A percentile compares a stretch with the other conserved stretches of the same genome.
These are phyloP conservation scores for Parafenestella ontariensis DNA, from an alignment of 2,329 filamentous ascomycete genomes.

Conservation along the genomic window DNA sequence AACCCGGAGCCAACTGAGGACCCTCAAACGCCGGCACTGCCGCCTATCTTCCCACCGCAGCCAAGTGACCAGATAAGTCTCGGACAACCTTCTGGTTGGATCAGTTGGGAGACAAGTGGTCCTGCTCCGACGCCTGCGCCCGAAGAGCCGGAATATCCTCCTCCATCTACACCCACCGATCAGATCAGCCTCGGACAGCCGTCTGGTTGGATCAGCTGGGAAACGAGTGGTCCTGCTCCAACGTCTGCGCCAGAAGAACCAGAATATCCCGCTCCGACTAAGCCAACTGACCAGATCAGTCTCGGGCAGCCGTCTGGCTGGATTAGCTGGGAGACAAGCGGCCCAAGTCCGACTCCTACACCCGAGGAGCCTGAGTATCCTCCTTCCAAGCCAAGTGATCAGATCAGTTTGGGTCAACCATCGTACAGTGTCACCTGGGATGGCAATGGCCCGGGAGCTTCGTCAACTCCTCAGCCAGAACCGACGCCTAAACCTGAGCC, in stretches of 20 bases:
- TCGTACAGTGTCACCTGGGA: conserved; percentile 12
- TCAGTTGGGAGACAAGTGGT: conserved; percentile 15
- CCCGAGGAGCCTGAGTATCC: conserved; percentile 6
- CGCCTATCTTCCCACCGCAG: conserved; percentile 12
- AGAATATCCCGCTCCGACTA: conserved; percentile 10
- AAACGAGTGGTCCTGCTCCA: conserved; percentile 6
- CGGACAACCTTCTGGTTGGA: conserved; percentile 13
- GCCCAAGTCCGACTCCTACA: conserved; percentile 1
- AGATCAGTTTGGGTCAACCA: conserved; percentile 8
- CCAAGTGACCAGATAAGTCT: conserved; percentile 15
- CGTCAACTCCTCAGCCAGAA: not conserved
- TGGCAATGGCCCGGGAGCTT: not conserved
- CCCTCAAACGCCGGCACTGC: conserved; percentile 9
- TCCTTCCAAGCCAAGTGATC: conserved; percentile 11
- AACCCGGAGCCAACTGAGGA: conserved; percentile 16
- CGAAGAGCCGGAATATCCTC: not conserved
- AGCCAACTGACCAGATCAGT: conserved; percentile 13
- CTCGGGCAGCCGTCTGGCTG: conserved; percentile 7
- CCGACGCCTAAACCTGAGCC: conserved; percentile 1
- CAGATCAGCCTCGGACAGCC: conserved; percentile 15
- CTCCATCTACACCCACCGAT: conserved; percentile 3
- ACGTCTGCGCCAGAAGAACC: conserved; percentile 10
- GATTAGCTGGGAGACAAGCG: conserved; percentile 7
- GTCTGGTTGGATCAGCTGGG: conserved; percentile 16
- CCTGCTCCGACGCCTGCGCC: conserved; percentile 4